Evolutionary conservation across 306 rosid species (phyloP), one percentile per base, ranked within the genome.

Genomic region (Geum urbanum): DNA sequence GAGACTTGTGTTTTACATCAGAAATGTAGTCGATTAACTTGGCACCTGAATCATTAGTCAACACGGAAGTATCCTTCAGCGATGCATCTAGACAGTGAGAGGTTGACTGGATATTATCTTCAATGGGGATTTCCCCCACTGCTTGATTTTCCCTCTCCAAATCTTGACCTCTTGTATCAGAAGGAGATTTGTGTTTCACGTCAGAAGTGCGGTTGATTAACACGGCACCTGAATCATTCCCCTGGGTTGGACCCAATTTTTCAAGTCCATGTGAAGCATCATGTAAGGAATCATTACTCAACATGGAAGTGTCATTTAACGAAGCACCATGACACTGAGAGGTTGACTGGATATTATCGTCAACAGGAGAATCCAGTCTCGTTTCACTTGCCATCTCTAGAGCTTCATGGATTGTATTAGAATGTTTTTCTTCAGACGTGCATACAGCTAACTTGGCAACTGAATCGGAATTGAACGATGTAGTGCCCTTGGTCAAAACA

Each of bases 261-360:
- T 83, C 59, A 15, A 51, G 60, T 56, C 82, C 84, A 67, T 69
- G 77, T 73, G 80, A 74, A 50, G 84, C 83, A 55, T 83, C 83
- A 73, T 82, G 78, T 67, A 73, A 45, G 44, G 76, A 76, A 70
- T 78, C 72, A 46, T 76, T 69, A 45, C 59, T 70, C 51, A 20
- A 35, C 40, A 62, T 52, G 59, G 73, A 48, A 46, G 76, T 41
- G 72, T 65, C 76, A 37, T 74, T 77, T 65, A 53, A 59, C 66
- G 69, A 71, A 49, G 13, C 65, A 72, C 68, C 19, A 6, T n/a
- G 9, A 55, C 65, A 10, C n/a, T 44, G 75, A 16, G 82, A 63
- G 65, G 65, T 60, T 11, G 65, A 60, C 45, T 7, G 65, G 4
- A 60, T 15, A 60, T 14, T 37, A 60, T 16, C 65, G 35, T 60